These are phyloP conservation scores for Diaporthe citri DNA, from an alignment of 2,329 filamentous ascomycete genomes.

Conservation along the genomic window DNA sequence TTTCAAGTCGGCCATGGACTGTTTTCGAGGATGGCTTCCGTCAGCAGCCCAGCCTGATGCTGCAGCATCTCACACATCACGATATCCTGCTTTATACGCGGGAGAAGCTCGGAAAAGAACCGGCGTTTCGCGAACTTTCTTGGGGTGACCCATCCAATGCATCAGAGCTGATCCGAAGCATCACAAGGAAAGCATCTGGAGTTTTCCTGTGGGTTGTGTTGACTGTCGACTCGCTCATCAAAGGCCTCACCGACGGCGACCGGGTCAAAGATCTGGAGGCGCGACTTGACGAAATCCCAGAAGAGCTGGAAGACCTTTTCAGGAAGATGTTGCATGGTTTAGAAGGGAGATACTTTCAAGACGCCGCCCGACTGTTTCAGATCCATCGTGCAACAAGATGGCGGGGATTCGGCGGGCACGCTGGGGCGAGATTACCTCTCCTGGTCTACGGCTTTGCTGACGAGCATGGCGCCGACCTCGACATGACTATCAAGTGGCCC, in stretches of 20 bases:
- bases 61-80: not conserved
- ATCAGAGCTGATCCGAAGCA: not conserved
- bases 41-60: not conserved
- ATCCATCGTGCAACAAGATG: not conserved
- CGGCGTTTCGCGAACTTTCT: not conserved
- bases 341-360: not conserved
- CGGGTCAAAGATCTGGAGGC: not conserved
- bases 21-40: not conserved
- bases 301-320: not conserved
- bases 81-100: not conserved
- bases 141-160: not conserved
- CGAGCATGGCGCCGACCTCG: not conserved
- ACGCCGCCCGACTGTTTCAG: not conserved
- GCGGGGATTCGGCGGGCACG: not conserved
- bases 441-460: not conserved
- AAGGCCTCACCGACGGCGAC: not conserved
- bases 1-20: not conserved
- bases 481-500: not conserved
- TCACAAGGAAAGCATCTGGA: not conserved
- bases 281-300: not conserved
- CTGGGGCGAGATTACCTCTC: not conserved
- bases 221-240: not conserved
- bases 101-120: not conserved
- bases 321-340: not conserved
- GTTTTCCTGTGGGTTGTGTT: not conserved